Evolutionary conservation across 306 rosid species (phyloP), one percentile per base, ranked within the genome.

Genomic region (Rubus parviflorus): DNA sequence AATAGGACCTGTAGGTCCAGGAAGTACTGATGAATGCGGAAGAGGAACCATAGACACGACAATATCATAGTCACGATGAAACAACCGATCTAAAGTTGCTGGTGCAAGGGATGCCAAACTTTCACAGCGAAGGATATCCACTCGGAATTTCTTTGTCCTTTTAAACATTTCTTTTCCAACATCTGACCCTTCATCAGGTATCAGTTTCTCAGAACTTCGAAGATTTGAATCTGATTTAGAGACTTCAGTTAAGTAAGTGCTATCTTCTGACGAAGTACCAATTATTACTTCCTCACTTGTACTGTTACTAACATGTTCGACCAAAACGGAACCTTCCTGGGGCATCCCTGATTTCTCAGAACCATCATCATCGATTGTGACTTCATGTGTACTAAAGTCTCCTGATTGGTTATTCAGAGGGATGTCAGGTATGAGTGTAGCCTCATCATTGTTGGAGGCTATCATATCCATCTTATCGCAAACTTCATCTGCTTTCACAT

Each of bases 51-150:
- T 91, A 52, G 99, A 91, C 74, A 95, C 94, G 81, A 90, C 86
- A 78, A 95, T 89, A 77, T 89, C 98, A 68, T 95, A 95, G 88
- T 95, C 99, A n/a, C 93, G 99, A 86, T 80, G 81, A 86, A 90
- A 93, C 81, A 95, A 73, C 57, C 97, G 91, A 81, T 92, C 83
- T 74, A 92, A 89, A 58, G 99, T 89, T 75, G 89, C 90, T 16
- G 94, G 87, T 68, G 97, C 78, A 81, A 92, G 99, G 76, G 98
- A 92, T 56, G 98, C 99, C 92, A 95, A 85, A 83, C 98, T 91
- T 84, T 95, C 99, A 86, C 93, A 92, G 57, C 97, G 98, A 75
- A 95, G 97, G 78, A 95, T 86, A 83, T 95, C 96, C 72, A 95
- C 97, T 60, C 81, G 91, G 53, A 88, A 95, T 73, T 91, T 88